Evolutionary conservation across 805 yeast species (phyloP).

Genomic region (Metschnikowia peoriensis): DNA sequence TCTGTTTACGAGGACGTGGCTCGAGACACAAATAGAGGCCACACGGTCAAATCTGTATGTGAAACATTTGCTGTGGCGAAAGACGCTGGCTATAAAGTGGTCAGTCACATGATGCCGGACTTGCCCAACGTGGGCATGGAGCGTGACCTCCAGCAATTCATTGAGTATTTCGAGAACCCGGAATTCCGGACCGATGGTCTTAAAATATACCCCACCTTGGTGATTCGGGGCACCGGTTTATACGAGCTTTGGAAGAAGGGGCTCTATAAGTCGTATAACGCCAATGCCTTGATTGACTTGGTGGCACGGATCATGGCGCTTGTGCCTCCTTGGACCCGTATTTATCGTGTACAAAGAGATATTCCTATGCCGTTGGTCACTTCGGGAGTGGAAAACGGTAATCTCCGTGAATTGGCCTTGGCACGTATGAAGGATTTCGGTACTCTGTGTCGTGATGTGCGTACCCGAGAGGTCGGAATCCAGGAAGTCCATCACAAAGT

Average conservation of each 20-base stretch:
- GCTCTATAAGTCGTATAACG: conserved; percentile 88
- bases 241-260: conserved; percentile 98
- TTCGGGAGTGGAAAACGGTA: conserved; percentile 97
- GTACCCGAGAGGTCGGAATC: conserved; percentile 97
- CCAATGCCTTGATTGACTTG: conserved; percentile 88
- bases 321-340: conserved; percentile 99
- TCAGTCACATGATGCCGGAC: conserved; percentile 99
- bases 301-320: conserved; percentile 94
- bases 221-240: conserved; percentile 94
- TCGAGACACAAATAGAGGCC: conserved; percentile 96
- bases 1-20: conserved; percentile 98
- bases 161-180: conserved; percentile 95
- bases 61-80: conserved; percentile 95
- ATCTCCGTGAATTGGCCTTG: conserved; percentile 88
- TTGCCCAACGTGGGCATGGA: conserved; percentile 98
- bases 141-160: conserved; percentile 92
- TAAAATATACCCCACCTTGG: conserved; percentile 92
- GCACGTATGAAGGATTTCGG: conserved; percentile 99
- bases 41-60: conserved; percentile 93
- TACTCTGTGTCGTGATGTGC: conserved; percentile 90
- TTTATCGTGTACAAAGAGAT: conserved; percentile 97
- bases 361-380: conserved; percentile 98
- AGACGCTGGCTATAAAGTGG: conserved; percentile 97
- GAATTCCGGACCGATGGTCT: conserved; percentile 96
- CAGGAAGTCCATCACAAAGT: conserved; percentile 98